Evolutionary conservation across 176 grass and related monocot species (phyloP).

Genomic region (Bolboschoenus planiculmis): DNA sequence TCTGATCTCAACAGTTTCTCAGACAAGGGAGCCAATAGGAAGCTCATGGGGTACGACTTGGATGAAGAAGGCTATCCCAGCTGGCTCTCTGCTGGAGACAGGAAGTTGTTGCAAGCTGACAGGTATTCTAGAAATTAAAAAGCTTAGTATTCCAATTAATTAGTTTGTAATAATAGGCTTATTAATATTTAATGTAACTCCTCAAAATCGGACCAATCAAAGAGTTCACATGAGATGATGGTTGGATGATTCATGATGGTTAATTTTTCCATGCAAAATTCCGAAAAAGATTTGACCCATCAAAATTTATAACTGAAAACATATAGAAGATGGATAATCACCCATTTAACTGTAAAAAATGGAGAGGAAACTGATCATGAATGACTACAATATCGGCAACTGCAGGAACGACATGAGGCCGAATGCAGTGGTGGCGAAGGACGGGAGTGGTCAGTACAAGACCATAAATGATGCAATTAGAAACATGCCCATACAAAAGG

Average conservation of each 20-base stretch:
- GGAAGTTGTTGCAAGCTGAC: conserved; percentile 61
- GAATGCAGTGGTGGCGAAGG: conserved; percentile 70
- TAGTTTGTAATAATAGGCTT: background rate
- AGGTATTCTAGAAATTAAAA: background rate
- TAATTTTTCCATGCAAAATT: too few species aligned
- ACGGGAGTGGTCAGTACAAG: conserved; percentile 78
- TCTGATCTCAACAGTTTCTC: conserved; percentile 26
- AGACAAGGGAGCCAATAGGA: conserved; percentile 14
- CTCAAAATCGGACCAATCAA: too few species aligned
- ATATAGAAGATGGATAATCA: background rate
- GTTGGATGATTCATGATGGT: too few species aligned
- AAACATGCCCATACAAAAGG: conserved; percentile 37
- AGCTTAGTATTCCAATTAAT: background rate
- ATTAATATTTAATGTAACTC: too few species aligned
- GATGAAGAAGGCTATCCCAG: conserved; percentile 16
- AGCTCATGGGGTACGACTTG: background rate
- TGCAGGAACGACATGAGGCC: conserved; percentile 27
- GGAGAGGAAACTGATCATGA: too few species aligned
- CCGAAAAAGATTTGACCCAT: background rate
- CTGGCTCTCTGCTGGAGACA: conserved; percentile 56
- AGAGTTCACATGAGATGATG: too few species aligned
- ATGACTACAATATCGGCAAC: background rate
- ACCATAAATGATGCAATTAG: conserved; percentile 56
- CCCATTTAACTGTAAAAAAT: background rate
- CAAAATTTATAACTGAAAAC: background rate